Evolutionary conservation across 2,329 filamentous ascomycete genomes (phyloP), one percentile per base, ranked within the genome.

Genomic region (Dothistroma septosporum): DNA sequence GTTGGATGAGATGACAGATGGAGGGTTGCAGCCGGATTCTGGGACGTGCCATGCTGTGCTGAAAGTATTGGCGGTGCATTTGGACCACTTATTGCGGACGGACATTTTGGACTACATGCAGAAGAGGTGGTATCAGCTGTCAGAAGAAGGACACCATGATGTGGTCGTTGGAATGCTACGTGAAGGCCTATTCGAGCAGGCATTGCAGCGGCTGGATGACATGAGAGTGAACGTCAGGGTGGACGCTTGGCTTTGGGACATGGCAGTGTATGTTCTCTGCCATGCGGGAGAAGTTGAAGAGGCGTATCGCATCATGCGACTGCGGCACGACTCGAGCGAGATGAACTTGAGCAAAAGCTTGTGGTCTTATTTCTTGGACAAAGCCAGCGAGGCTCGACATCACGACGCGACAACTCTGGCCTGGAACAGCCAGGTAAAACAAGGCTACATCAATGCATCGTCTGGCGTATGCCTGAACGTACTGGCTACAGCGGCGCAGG

Each of bases 111-210:
- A 84, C 58, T 86, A 87, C 59, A 91, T 94, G 88, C 85, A 85
- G 69, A 80, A 85, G 59, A 82, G 85, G 64, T 96, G 91, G 89
- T 82, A 89, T 56, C 77, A 79, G 9, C 76, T 90, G 9, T 85
- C 81, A 47, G 82, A 80, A 11, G 79, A 82, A 7, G 88, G 86
- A 9, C 84, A 83, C 71, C 84, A 89, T 68, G 85, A 84, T 70
- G 80, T 95, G 21, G 83, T 88, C 1, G 77, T 91, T 10, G 91
- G 91, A 0, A 76, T 95, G 61, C 79, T 97, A 37, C 84, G 92
- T 21, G 92, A 97, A 68, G 85, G 86, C 0, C 88, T 95, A 69
- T 87, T 91, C 64, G 94, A 97, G 76, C 78, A 92, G 64, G 92
- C 91, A 1, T 78, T 96, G 60, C 78, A 83, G 55, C 85, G 85